Percentiles rank a stretch among this genome's conserved stretches.
phyloP scores from a whole-genome alignment of 1,139 yeast genomes.

The Debaryomyces sp. region DNA sequence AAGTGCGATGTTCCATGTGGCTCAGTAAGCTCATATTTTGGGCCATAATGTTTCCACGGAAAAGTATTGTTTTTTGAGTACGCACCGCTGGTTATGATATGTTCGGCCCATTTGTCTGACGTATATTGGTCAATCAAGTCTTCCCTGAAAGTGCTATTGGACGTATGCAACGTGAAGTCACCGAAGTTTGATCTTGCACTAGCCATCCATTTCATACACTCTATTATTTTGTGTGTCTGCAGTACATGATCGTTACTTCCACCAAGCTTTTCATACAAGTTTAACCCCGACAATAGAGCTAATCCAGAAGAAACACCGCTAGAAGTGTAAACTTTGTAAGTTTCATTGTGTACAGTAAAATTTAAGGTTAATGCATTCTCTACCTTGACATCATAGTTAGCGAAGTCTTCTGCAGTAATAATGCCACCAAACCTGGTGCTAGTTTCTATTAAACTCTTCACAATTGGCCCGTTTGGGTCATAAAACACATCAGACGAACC shows the following conservation, averaged over 20 bases:
- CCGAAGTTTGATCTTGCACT: constrained; percentile 84
- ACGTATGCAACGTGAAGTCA: constrained; percentile 37
- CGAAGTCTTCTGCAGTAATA: constrained; percentile 63
- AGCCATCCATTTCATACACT: constrained; percentile 93
- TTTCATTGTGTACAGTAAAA: constrained; percentile 31
- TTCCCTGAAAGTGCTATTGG: constrained; percentile 20
- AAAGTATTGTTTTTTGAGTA: constrained; percentile 58
- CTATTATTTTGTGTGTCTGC: constrained; percentile 74
- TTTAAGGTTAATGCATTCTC: constrained; percentile 55
- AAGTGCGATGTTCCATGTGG: constrained; percentile 92
- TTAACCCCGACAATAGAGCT: constrained; percentile 75
- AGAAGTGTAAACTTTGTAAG: constrained; percentile 60
- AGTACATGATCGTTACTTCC: constrained; percentile 26
- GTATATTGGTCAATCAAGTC: constrained; percentile 34
- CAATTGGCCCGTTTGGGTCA: constrained; percentile 81
- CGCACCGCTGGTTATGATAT: constrained; percentile 46
- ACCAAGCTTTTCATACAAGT: constrained; percentile 50
- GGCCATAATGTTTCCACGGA: constrained; percentile 74
- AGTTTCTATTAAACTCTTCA: constrained; percentile 49
- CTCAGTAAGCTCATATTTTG: constrained; percentile 71
- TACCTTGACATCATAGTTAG: constrained; percentile 55
- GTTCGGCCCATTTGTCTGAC: constrained; percentile 55
- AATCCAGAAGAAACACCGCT: constrained; percentile 84
- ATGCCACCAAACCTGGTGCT: constrained; percentile 61
- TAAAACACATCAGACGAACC: constrained; percentile 81